These are phyloP conservation scores for Peniophora sp. DNA, from an alignment of 1,284 basidiomycete genomes.

Conservation along the genomic window DNA sequence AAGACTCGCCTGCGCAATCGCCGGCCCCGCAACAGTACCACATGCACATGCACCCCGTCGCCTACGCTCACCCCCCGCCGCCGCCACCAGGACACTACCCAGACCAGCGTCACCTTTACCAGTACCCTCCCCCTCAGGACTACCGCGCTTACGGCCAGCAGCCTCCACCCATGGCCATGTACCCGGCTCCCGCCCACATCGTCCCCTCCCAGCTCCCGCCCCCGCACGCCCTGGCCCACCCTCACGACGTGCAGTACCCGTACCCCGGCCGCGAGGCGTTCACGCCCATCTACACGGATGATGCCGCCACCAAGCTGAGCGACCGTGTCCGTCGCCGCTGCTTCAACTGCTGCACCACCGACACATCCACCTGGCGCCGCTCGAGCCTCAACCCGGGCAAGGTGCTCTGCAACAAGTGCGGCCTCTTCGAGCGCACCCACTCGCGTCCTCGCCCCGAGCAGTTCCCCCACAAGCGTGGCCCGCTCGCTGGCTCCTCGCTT, in stretches of 20 bases:
- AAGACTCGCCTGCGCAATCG: conserved; percentile 39
- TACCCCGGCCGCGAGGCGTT: conserved; percentile 29
- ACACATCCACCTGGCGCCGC: conserved; percentile 74
- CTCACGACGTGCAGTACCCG: conserved; percentile 19
- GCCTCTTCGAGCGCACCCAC: conserved; percentile 76
- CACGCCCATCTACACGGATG: conserved; percentile 56
- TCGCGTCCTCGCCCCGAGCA: conserved; percentile 72
- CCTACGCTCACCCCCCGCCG: conserved; percentile 24
- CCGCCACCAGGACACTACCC: conserved; percentile 5
- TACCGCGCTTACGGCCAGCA: conserved; percentile 2
- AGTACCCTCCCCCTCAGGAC: conserved; percentile 6
- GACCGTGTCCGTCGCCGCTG: conserved; percentile 67
- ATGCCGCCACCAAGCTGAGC: conserved; percentile 69
- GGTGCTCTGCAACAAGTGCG: conserved; percentile 85
- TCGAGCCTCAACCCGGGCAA: conserved; percentile 73
- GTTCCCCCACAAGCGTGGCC: conserved; percentile 72
- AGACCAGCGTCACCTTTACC: conserved; percentile 11
- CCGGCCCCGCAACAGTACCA: conserved; percentile 46
- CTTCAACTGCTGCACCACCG: conserved; percentile 79
- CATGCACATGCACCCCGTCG: conserved; percentile 18
- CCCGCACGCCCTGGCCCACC: conserved; percentile 15
- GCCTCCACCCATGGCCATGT: conserved; percentile 8
- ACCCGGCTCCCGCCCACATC: conserved; percentile 17
- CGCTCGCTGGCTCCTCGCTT: conserved; percentile 34
- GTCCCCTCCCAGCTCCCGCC: conserved; percentile 19